Conservation (phyloP, 1,284 basidiomycete genomes). For the Tilletia caries region DNA sequence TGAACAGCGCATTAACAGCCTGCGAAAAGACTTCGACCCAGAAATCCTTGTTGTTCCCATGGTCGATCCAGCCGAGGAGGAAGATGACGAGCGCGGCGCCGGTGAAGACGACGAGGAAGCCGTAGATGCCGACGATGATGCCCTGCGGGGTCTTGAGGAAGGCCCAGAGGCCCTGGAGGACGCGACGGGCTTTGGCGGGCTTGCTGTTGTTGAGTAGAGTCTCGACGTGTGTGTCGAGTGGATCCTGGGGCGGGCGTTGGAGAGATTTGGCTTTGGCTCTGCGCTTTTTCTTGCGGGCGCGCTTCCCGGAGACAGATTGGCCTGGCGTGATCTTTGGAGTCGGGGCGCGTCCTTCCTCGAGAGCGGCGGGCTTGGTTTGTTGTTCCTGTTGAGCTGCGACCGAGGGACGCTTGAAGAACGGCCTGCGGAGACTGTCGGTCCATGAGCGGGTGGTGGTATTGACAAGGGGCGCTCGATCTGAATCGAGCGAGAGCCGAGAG, state of each 20-base stretch:
- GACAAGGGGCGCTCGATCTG: not conserved
- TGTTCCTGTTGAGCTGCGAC: not conserved
- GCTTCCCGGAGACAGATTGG: no score
- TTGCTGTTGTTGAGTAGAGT: slow-evolving; percentile 25
- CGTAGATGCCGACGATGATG: slow-evolving; percentile 71
- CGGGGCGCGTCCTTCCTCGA: slow-evolving; percentile 23
- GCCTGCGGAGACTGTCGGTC: not conserved
- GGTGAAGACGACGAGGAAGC: slow-evolving; percentile 58
- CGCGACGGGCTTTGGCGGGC: slow-evolving; percentile 58
- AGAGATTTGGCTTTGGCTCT: not conserved
- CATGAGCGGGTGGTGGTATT: not conserved
- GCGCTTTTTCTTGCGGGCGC: not conserved
- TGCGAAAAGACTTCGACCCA: slow-evolving; percentile 77
- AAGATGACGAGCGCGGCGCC: slow-evolving; percentile 33
- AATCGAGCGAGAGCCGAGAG: slow-evolving; percentile 19
- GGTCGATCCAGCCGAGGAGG: slow-evolving; percentile 27
- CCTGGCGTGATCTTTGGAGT: slow-evolving; percentile 18
- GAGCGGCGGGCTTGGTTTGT: slow-evolving; percentile 7
- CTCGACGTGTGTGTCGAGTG: slow-evolving; percentile 31
- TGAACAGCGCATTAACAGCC: slow-evolving; percentile 74
- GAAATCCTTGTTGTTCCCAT: slow-evolving; percentile 22
- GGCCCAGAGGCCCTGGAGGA: slow-evolving; percentile 71
- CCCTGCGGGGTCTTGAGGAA: slow-evolving; percentile 75
- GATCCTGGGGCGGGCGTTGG: not conserved
- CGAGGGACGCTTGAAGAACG: not conserved